Evolutionary conservation across 2,329 filamentous ascomycete genomes (phyloP).

Genomic region (Pseudopithomyces maydicus): DNA sequence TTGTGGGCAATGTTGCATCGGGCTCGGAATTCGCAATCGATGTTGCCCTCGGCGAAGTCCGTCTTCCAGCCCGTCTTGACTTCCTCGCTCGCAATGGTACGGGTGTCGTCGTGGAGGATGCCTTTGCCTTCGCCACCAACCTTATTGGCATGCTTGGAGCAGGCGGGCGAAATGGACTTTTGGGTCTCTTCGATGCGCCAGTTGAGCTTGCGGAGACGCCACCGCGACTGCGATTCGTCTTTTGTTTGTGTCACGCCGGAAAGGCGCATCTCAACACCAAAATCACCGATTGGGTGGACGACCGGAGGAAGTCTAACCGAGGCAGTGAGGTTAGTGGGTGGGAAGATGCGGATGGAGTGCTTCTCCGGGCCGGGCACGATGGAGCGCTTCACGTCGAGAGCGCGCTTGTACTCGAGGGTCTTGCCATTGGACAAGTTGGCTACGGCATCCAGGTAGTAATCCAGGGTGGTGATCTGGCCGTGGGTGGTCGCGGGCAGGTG

Average conservation of each 20-base stretch:
- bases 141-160: conserved; percentile 73
- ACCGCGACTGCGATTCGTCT: conserved; percentile 72
- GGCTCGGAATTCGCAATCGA: conserved; percentile 80
- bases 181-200: conserved; percentile 93
- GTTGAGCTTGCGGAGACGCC: conserved; percentile 87
- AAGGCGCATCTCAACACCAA: conserved; percentile 78
- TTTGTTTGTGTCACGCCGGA: conserved; percentile 81
- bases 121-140: conserved; percentile 71
- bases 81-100: conserved; percentile 79
- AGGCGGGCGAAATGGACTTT: conserved; percentile 78
- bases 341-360: conserved; percentile 91
- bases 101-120: conserved; percentile 73
- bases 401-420: conserved; percentile 68
- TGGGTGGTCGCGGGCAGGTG: conserved; percentile 84
- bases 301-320: conserved; percentile 81
- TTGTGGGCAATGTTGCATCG: conserved; percentile 64
- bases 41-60: conserved; percentile 71
- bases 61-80: conserved; percentile 91
- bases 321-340: conserved; percentile 90
- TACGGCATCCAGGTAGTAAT: conserved; percentile 69
- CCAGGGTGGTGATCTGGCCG: conserved; percentile 71
- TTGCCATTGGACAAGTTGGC: conserved; percentile 64
- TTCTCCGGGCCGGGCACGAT: conserved; percentile 80
- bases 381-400: conserved; percentile 77
- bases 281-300: conserved; percentile 83